phyloP scores from a whole-genome alignment of 2,329 filamentous ascomycete genomes.

The Pyrenophora teres region DNA sequence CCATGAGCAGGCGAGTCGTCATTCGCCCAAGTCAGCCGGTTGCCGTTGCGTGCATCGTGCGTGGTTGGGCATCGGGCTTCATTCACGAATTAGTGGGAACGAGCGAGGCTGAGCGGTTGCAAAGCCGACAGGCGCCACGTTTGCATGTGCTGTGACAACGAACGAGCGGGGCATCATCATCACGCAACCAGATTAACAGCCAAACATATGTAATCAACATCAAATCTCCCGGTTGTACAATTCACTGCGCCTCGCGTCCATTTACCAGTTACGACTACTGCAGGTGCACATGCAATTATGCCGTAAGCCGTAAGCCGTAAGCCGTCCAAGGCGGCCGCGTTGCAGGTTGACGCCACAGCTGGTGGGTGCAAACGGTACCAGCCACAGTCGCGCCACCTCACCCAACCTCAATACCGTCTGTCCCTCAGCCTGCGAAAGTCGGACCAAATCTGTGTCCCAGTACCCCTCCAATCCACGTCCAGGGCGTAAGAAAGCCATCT shows the following conservation, averaged over 20 bases:
- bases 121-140: conserved; percentile 8
- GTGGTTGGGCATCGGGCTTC: conserved; percentile 3
- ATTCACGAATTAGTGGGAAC: conserved; percentile 8
- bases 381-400: too few relatives aligned
- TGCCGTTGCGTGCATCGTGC: not conserved
- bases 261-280: too few relatives aligned
- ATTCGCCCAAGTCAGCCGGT: conserved; percentile 1
- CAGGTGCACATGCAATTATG: too few relatives aligned
- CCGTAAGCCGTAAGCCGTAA: too few relatives aligned
- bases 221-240: too few relatives aligned
- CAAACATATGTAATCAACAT: not conserved
- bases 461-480: not conserved
- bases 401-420: too few relatives aligned
- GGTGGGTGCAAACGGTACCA: too few relatives aligned
- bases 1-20: not conserved
- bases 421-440: too few relatives aligned
- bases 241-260: too few relatives aligned
- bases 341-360: too few relatives aligned
- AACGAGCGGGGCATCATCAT: conserved; percentile 18
- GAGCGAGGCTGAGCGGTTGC: conserved; percentile 12
- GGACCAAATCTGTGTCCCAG: not conserved
- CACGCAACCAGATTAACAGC: conserved; percentile 5
- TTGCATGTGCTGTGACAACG: not conserved
- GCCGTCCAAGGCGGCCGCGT: too few relatives aligned
- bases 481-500: not conserved